A percentile compares a stretch with the other conserved stretches of the same genome.
These are phyloP conservation scores for Phytophthora idaei DNA, from an alignment of 352 stramenopile species.

Conservation along the genomic window DNA sequence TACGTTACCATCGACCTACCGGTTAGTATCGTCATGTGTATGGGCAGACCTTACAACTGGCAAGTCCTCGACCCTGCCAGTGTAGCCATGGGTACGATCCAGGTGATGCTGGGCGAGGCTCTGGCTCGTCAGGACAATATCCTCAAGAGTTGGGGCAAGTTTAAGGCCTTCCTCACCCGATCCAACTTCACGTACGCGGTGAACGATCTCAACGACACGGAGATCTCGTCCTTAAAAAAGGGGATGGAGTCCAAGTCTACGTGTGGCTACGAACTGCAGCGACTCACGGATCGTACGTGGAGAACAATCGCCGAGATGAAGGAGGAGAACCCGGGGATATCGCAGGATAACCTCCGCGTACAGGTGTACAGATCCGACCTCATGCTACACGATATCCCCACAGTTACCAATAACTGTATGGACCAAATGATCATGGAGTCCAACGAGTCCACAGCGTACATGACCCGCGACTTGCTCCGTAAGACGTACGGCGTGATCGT, in stretches of 20 bases:
- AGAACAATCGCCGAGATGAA: slow-evolving; percentile 36
- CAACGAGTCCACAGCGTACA: slow-evolving; percentile 33
- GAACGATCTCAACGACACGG: slow-evolving; percentile 39
- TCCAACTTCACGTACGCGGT: slow-evolving; percentile 39
- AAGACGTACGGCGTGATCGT: slow-evolving; percentile 43
- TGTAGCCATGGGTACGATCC: slow-evolving; percentile 29
- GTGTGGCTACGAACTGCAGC: slow-evolving; percentile 47
- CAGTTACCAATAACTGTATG: slow-evolving; percentile 45
- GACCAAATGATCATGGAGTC: slow-evolving; percentile 39
- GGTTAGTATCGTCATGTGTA: slow-evolving; percentile 39
- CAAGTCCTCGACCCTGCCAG: slow-evolving; percentile 31
- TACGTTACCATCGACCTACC: slow-evolving; percentile 43
- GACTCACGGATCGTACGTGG: slow-evolving; percentile 39
- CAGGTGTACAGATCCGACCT: slow-evolving; percentile 36
- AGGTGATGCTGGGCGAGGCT: slow-evolving; percentile 31
- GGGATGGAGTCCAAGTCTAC: slow-evolving; percentile 37
- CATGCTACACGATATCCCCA: slow-evolving; percentile 39
- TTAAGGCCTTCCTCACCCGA: slow-evolving; percentile 32
- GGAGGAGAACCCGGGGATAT: slow-evolving; percentile 20
- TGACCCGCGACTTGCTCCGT: slow-evolving; percentile 34
- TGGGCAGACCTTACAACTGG: slow-evolving; percentile 30
- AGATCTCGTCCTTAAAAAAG: slow-evolving; percentile 42
- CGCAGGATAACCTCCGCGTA: slow-evolving; percentile 21
- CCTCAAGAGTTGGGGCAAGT: slow-evolving; percentile 27
- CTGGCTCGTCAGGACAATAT: slow-evolving; percentile 30